Evolutionary conservation across 345 rosid genomes (phyloP).

Genomic region (Diplotaxis tenuifolia): DNA sequence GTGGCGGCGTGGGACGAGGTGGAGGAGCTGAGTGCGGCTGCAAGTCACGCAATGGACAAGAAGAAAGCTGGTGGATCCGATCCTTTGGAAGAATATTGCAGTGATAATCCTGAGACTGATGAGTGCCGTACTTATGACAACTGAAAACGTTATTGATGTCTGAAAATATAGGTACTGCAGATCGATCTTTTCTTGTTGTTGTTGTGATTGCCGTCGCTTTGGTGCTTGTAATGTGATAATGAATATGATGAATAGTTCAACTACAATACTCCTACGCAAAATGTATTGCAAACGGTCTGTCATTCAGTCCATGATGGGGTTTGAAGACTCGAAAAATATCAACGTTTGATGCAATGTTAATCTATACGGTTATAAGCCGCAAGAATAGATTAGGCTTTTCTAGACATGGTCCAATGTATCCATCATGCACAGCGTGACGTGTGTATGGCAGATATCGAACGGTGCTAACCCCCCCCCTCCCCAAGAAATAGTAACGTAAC

Average conservation of each 20-base stretch:
- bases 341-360: no score
- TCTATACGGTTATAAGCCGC: background rate
- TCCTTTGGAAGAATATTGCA: constrained; percentile 80
- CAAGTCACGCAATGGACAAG: constrained; percentile 90
- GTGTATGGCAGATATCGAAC: no score
- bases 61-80: constrained; percentile 60
- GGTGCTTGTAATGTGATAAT: constrained; percentile 24
- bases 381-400: constrained; percentile 3
- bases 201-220: background rate
- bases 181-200: background rate
- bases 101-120: constrained; percentile 86
- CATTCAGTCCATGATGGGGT: no score
- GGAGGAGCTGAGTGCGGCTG: constrained; percentile 99
- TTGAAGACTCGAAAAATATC: no score
- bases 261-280: constrained; percentile 5
- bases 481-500: background rate
- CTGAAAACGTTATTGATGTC: constrained; percentile 21
- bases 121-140: constrained; percentile 96
- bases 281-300: no score
- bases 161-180: constrained; percentile 12
- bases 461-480: background rate
- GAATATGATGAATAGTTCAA: constrained; percentile 6
- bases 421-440: background rate
- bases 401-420: constrained; percentile 1
- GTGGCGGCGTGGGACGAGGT: constrained; percentile 99